Evolutionary conservation across 2,329 filamentous ascomycete genomes (phyloP).

Genomic region (Aspergillus fischeri): DNA sequence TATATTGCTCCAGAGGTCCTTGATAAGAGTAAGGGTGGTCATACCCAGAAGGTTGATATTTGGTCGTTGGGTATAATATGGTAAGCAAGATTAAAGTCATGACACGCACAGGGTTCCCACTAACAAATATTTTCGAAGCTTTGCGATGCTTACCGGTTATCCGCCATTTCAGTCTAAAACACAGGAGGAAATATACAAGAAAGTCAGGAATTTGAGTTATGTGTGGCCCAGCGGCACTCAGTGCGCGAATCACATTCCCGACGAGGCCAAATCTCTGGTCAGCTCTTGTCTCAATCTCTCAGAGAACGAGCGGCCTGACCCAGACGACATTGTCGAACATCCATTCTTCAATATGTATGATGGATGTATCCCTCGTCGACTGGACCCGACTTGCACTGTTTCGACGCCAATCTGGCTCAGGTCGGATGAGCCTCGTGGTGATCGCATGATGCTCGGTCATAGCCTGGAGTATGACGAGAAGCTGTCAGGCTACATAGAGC

Average conservation of each 20-base stretch:
- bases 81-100: slow-evolving; percentile 48
- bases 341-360: slow-evolving; percentile 49
- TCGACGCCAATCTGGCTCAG: slow-evolving; percentile 43
- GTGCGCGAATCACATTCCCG: slow-evolving; percentile 43
- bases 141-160: slow-evolving; percentile 93
- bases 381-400: slow-evolving; percentile 38
- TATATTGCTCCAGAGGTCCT: slow-evolving; percentile 97
- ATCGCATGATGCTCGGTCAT: slow-evolving; percentile 40
- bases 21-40: slow-evolving; percentile 87
- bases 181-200: slow-evolving; percentile 50
- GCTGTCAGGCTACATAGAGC: slow-evolving; percentile 31
- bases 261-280: slow-evolving; percentile 48
- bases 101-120: slow-evolving; percentile 3
- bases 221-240: slow-evolving; percentile 46
- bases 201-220: slow-evolving; percentile 46
- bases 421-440: slow-evolving; percentile 43
- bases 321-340: slow-evolving; percentile 48
- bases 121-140: slow-evolving; percentile 49
- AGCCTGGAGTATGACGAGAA: slow-evolving; percentile 42
- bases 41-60: slow-evolving; percentile 96
- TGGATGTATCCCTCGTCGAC: slow-evolving; percentile 43
- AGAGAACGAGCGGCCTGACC: slow-evolving; percentile 46
- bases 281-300: slow-evolving; percentile 45
- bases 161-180: slow-evolving; percentile 85
- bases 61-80: slow-evolving; percentile 98